Evolutionary conservation across 768 basidiomycete genomes (phyloP).

Genomic region (Gyrodon lividus): DNA sequence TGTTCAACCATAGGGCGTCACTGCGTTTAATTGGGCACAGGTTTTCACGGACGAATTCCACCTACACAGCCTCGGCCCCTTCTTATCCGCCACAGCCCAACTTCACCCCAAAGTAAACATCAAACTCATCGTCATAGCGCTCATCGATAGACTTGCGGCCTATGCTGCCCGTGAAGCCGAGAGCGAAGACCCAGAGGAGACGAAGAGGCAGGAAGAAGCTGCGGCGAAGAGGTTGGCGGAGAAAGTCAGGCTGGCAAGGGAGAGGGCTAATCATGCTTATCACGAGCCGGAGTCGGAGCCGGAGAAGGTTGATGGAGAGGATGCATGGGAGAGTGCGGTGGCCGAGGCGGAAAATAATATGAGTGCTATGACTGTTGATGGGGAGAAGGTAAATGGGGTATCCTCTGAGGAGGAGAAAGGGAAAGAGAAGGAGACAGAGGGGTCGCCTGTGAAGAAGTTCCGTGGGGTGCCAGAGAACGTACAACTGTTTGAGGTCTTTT

Average conservation of each 20-base stretch:
- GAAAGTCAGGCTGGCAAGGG: conserved; percentile 75
- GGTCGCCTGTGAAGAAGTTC: conserved; percentile 69
- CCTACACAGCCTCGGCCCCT: conserved; percentile 91
- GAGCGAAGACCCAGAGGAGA: conserved; percentile 93
- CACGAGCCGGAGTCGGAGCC: conserved; percentile 34
- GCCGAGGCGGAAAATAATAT: conserved; percentile 22
- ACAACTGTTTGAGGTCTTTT: conserved; percentile 96
- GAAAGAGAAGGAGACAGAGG: conserved; percentile 65
- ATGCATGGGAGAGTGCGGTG: conserved; percentile 25
- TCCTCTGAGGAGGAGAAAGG: conserved; percentile 29
- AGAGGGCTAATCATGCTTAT: conserved; percentile 53
- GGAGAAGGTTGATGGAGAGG: conserved; percentile 20
- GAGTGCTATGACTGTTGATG: neutral
- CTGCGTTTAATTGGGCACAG: conserved; percentile 35
- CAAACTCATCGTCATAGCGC: conserved; percentile 95
- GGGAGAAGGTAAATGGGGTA: conserved; percentile 18
- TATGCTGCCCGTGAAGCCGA: conserved; percentile 98
- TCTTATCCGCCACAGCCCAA: conserved; percentile 94
- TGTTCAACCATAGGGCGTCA: neutral
- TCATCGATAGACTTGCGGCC: conserved; percentile 93
- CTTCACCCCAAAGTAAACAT: conserved; percentile 98
- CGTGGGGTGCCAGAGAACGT: conserved; percentile 95
- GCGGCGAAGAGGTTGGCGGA: conserved; percentile 86
- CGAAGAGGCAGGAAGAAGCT: conserved; percentile 89
- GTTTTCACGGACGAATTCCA: conserved; percentile 99